Conservation (phyloP, 106 monocot species). For the Dioscorea zingiberensis region DNA sequence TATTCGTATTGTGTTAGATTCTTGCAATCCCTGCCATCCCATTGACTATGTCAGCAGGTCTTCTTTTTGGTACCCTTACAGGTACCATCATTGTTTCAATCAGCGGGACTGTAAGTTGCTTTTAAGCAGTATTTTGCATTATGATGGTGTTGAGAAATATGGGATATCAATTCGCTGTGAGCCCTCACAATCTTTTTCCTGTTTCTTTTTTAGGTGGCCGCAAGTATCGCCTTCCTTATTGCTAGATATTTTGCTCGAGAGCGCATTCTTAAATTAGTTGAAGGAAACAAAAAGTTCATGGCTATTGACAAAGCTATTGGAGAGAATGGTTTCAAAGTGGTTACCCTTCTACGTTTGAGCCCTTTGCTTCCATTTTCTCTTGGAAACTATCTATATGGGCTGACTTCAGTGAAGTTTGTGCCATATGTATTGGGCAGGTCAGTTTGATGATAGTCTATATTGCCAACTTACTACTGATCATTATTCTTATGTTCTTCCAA, state of each 20-base stretch:
- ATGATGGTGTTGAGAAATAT: not conserved
- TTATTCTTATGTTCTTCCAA: not conserved
- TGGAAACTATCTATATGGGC: constrained; percentile 94
- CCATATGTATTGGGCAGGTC: constrained; percentile 95
- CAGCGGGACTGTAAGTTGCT: constrained; percentile 78
- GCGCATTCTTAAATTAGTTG: constrained; percentile 87
- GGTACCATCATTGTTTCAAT: constrained; percentile 95
- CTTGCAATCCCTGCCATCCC: constrained; percentile 98
- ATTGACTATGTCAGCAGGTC: constrained; percentile 94
- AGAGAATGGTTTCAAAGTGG: constrained; percentile 93
- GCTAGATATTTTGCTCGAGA: constrained; percentile 98
- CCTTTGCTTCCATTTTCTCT: constrained; percentile 94
- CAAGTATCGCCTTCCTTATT: constrained; percentile 84
- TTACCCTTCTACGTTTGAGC: constrained; percentile 84
- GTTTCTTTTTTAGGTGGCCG: constrained; percentile 64
- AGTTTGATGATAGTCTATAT: constrained; percentile 10
- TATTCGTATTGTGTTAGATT: constrained; percentile 36
- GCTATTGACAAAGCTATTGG: constrained; percentile 98
- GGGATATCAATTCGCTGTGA: not conserved
- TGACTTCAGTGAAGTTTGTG: constrained; percentile 93
- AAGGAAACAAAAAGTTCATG: constrained; percentile 92
- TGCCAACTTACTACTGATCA: not conserved
- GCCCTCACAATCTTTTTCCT: constrained; percentile 5
- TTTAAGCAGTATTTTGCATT: not conserved
- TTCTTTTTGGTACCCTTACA: constrained; percentile 76